Percentiles rank a stretch among this genome's conserved stretches.
These are phyloP conservation scores for Ramichloridium luteum DNA, from an alignment of 2,329 filamentous ascomycete genomes.

Conservation along the genomic window DNA sequence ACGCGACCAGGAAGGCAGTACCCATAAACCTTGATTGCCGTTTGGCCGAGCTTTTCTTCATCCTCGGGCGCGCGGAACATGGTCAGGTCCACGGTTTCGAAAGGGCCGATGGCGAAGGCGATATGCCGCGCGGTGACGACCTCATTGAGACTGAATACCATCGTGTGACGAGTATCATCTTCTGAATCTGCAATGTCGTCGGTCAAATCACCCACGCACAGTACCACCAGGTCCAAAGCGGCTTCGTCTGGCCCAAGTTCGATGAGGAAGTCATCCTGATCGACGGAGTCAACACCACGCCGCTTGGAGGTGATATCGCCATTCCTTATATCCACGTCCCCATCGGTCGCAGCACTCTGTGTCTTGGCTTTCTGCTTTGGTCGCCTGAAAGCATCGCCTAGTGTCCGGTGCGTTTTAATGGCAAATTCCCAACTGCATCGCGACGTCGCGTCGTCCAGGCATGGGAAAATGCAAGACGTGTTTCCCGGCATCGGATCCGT, in stretches of 20 bases:
- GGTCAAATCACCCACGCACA: conserved; percentile 80
- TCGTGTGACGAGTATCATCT: conserved; percentile 73
- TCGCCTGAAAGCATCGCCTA: conserved; percentile 57
- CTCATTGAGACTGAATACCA: conserved; percentile 66
- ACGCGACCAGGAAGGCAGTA: conserved; percentile 79
- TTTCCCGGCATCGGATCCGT: conserved; percentile 67
- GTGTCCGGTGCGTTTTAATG: conserved; percentile 71
- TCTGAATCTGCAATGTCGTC: conserved; percentile 66
- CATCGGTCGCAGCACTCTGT: conserved; percentile 23
- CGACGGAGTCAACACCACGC: conserved; percentile 17
- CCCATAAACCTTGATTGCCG: conserved; percentile 70
- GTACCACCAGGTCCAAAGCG: conserved; percentile 72
- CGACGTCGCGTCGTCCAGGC: conserved; percentile 72
- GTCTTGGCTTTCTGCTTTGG: conserved; percentile 25
- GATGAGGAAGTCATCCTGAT: conserved; percentile 28
- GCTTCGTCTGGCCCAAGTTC: conserved; percentile 64
- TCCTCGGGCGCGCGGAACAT: conserved; percentile 84
- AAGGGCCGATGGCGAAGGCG: conserved; percentile 86
- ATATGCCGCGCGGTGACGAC: conserved; percentile 77
- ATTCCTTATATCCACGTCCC: conserved; percentile 30
- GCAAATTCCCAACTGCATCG: conserved; percentile 80
- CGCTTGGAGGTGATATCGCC: conserved; percentile 13
- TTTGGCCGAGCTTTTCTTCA: conserved; percentile 78
- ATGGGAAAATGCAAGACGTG: conserved; percentile 81
- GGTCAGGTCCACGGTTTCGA: conserved; percentile 74